Conservation (phyloP, 805 yeast species). For the Saccharomyces jurei region DNA sequence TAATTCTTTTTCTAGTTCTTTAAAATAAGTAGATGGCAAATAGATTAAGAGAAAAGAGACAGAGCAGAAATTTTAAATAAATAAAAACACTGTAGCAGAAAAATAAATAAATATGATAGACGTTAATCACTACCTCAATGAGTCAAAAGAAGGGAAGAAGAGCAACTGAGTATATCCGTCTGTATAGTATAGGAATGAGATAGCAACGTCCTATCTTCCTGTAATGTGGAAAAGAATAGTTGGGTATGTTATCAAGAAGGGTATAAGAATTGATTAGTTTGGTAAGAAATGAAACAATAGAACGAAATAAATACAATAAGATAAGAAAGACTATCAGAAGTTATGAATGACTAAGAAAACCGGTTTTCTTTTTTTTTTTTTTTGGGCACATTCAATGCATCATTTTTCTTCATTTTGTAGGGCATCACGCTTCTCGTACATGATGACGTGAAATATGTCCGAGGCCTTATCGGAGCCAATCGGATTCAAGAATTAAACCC, state of each 20-base stretch:
- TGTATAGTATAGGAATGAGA: not conserved
- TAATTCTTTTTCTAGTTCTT: not conserved
- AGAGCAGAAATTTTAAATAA: not conserved
- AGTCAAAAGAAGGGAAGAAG: not conserved
- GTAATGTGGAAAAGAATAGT: not conserved
- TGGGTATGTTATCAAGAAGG: not conserved
- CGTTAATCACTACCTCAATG: not conserved
- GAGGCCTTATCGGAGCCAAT: not conserved
- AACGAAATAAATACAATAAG: not conserved
- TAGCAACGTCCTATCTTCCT: not conserved
- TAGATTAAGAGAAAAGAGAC: not conserved
- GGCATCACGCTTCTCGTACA: not conserved
- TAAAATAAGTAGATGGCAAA: not conserved
- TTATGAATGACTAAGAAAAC: not conserved
- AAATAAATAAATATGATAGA: slow-evolving; percentile 1
- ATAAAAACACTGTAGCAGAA: not conserved
- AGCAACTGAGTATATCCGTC: not conserved
- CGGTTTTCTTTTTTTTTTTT: not conserved
- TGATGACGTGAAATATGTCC: not conserved
- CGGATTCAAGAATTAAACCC: not conserved
- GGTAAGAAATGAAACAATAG: not conserved
- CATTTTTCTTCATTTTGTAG: not conserved
- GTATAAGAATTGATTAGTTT: not conserved
- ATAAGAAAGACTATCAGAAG: not conserved
- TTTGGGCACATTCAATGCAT: not conserved